These are phyloP conservation scores for Candida glucosophila DNA, from an alignment of 1,139 yeast genomes.

Conservation along the genomic window DNA sequence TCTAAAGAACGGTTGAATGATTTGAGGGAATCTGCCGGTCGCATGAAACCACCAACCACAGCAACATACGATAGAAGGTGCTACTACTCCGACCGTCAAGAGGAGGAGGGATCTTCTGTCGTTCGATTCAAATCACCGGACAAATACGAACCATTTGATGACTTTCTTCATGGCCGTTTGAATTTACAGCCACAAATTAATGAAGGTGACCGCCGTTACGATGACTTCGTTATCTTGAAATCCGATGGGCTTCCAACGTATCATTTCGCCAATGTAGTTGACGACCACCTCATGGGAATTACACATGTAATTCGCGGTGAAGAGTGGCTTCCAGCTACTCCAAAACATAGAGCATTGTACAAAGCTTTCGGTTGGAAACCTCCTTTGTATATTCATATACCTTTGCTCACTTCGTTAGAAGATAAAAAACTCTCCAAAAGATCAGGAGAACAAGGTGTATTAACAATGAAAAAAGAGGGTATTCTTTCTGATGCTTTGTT, in stretches of 20 bases:
- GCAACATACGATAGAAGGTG: slow-evolving; percentile 90
- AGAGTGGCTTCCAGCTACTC: slow-evolving; percentile 95
- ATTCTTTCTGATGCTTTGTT: slow-evolving; percentile 78
- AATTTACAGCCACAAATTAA: slow-evolving; percentile 78
- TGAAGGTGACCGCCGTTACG: slow-evolving; percentile 61
- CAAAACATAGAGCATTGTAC: slow-evolving; percentile 85
- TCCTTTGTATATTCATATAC: slow-evolving; percentile 83
- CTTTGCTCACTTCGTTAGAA: slow-evolving; percentile 62
- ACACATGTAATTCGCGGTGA: slow-evolving; percentile 96
- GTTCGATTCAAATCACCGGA: slow-evolving; percentile 67
- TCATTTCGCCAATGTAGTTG: slow-evolving; percentile 92
- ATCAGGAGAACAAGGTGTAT: slow-evolving; percentile 70
- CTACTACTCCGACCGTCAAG: slow-evolving; percentile 21
- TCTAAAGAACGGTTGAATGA: slow-evolving; percentile 66
- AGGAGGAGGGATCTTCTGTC: slow-evolving; percentile 12
- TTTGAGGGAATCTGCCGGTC: slow-evolving; percentile 64
- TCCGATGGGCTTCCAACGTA: slow-evolving; percentile 94
- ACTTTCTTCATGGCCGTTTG: slow-evolving; percentile 67
- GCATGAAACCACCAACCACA: slow-evolving; percentile 77
- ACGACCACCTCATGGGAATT: slow-evolving; percentile 85
- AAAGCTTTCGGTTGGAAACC: slow-evolving; percentile 80
- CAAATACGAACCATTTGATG: slow-evolving; percentile 55
- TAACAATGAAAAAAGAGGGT: slow-evolving; percentile 50
- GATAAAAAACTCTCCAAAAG: slow-evolving; percentile 86
- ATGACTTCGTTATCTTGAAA: slow-evolving; percentile 82